Evolutionary conservation across 495 filamentous ascomycete species (phyloP), one percentile per base, ranked within the genome.

Genomic region (Penicillium daleae): DNA sequence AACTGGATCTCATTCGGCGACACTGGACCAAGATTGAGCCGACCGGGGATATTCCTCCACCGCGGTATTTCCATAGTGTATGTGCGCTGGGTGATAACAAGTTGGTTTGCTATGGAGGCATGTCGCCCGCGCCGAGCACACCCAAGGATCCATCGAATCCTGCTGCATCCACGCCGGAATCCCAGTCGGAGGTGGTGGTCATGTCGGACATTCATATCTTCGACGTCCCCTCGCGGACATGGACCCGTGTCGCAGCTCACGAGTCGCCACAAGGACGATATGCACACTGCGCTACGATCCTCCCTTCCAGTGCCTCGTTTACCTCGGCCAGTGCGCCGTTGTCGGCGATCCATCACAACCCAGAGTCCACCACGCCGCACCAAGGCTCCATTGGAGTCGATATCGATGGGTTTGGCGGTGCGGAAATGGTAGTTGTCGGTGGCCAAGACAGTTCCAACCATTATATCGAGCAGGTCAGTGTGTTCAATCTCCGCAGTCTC

Each of bases 201-300:
- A 97, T 98, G 92, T 96, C 93, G 9, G 95, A 99, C 80, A 93
- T 99, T 57, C 92, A 97, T 74, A 92, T 99, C 7, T 97, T 90
- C 69, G 95, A 99, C 71, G 91, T 95, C n/a, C 83, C 86, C 7
- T 88, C 90, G 0, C 88, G 84, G 65, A 89, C 85, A 33, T 99
- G 95, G 95, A 93, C 89, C 42, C 91, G 86, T 32, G 87, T 99
- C 56, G 85, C 89, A 12, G 87, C 91, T 0, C 79, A 83, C 52
- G 91, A 97, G 56, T 85, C 92, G 0, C 96, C 96, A 0, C 92
- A 97, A 75, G 95, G 95, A 33, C 87, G 95, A 56, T 99, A 99
- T 77, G 95, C 95, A 5, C 95, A 99, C 74, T 99, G 95, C 70
- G 95, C 96, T 1, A 91, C 92, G 12, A 93, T 99, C 35, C 79